phyloP scores from a whole-genome alignment of 139 green algal genomes.

The Edaphochlamys debaryana region DNA sequence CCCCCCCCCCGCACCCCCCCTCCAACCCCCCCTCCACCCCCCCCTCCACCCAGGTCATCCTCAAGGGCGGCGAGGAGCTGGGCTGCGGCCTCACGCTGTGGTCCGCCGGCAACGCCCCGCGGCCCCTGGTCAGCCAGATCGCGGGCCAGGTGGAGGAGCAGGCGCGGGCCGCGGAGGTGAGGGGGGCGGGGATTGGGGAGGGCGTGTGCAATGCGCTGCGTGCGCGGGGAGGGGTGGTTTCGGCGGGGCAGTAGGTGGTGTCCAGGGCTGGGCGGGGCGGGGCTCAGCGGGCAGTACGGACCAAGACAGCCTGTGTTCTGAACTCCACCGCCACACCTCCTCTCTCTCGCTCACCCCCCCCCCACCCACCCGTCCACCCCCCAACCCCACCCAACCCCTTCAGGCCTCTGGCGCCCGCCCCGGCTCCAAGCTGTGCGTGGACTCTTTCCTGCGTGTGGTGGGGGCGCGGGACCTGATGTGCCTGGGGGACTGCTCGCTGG shows the following conservation, averaged over 20 bases:
- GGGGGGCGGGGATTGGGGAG: not conserved
- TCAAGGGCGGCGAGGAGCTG: slow-evolving; percentile 51
- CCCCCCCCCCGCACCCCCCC: too few relatives aligned
- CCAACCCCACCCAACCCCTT: too few relatives aligned
- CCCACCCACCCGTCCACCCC: not conserved
- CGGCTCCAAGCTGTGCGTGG: slow-evolving; percentile 68
- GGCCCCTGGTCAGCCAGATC: slow-evolving; percentile 44
- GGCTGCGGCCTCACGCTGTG: slow-evolving; percentile 73
- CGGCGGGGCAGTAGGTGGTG: too few relatives aligned
- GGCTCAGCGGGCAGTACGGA: too few relatives aligned
- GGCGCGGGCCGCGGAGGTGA: not conserved
- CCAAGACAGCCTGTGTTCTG: too few relatives aligned
- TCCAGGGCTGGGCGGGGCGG: too few relatives aligned
- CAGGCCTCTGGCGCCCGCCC: not conserved
- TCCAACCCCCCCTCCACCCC: too few relatives aligned
- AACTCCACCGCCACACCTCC: too few relatives aligned
- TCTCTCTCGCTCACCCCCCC: not conserved
- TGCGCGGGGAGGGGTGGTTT: too few relatives aligned
- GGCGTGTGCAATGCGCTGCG: too few relatives aligned
- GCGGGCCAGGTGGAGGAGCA: not conserved
- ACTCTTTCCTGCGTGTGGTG: slow-evolving; percentile 75
- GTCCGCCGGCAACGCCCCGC: slow-evolving; percentile 61
- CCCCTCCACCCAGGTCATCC: slow-evolving; percentile 17
- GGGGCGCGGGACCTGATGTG: slow-evolving; percentile 67
- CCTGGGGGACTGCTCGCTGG: slow-evolving; percentile 66